Base-by-base conservation (phyloP, 78 protist genomes). In the Dictyostelium brefeldianum region DNA sequence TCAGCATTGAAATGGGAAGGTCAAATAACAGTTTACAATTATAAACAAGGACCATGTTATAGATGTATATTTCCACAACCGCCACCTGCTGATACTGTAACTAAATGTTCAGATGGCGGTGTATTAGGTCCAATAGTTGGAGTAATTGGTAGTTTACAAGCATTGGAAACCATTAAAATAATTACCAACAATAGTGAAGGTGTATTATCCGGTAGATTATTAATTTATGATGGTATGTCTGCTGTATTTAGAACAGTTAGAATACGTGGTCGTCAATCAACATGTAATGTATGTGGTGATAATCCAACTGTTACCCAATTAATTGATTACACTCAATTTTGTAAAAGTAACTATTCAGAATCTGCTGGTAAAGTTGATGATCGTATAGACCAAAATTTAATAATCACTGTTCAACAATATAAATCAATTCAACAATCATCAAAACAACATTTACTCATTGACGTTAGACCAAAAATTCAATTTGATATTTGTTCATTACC, bases 11-110 rank as follows among this genome's bases (percentile, higher is more conserved):
- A 93, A 43, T 75, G 78, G 96, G 98, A 98, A 14, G 99, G 99
- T 6, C 99, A 98, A 89, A 57, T 97, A 7, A 75, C 89, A 0
- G 92, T 93, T 5, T 64, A 85, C 69, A n/a, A 89, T 25, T 89
- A 84, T 51, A 46, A 64, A 1, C 77, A 91, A 22, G 96, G 97
- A 1, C 98, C 98, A n/a, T 96, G 98, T 74, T 98, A 98, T 74
- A 89, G 99, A 11, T 97, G 98, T 74, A 27, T 97, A n/a, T 95
- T 85, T 17, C 98, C 99, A 10, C 1, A 27, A 25, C 97, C 98
- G 1, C 98, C 99, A 22, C 98, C 98, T 17, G 89, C 96, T 4
- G 83, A 65, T 4, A 65, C 95, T 0, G 98, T 98, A n/a, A 94
- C 96, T 5, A 29, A 48, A 20, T 98, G 99, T 57, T 59, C 92